Evolutionary conservation across 2,329 filamentous ascomycete genomes (phyloP).

Genomic region (Geosmithia morbida): DNA sequence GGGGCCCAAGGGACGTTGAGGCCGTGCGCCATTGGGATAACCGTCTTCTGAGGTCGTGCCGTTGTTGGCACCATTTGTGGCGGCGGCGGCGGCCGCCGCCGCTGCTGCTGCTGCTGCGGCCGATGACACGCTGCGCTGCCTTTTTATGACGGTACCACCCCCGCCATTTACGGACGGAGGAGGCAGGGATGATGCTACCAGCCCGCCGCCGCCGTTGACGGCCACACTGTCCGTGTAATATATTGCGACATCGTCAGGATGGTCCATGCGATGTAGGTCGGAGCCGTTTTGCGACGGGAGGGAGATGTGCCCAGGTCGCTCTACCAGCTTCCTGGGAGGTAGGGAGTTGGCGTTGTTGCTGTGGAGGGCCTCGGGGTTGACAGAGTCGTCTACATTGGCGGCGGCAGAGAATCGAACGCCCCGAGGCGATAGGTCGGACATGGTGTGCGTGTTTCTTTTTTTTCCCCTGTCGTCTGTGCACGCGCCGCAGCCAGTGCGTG

Average conservation of each 20-base stretch:
- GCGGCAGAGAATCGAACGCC: conserved; percentile 5
- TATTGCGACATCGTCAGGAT: conserved; percentile 31
- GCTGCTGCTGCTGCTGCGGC: conserved; percentile 6
- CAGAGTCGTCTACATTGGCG: conserved; percentile 1
- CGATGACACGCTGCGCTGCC: background rate
- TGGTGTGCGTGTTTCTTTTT: conserved; percentile 1
- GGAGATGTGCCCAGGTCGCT: background rate
- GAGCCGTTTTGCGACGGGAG: conserved; percentile 6
- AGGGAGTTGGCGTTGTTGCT: conserved; percentile 3
- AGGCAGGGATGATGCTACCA: background rate
- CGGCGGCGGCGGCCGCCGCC: conserved; percentile 18
- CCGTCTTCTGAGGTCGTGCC: conserved; percentile 12
- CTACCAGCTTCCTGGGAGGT: background rate
- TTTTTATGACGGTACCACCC: background rate
- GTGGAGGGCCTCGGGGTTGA: background rate
- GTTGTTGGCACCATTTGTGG: conserved; percentile 26
- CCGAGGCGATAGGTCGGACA: conserved; percentile 4
- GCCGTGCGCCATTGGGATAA: conserved; percentile 24
- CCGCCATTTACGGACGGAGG: background rate
- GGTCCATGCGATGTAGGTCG: conserved; percentile 31
- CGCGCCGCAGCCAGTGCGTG: background rate
- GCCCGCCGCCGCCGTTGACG: conserved; percentile 16
- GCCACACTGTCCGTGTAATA: conserved; percentile 18
- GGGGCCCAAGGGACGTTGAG: conserved; percentile 54
- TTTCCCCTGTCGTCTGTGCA: background rate